Evolutionary conservation across 768 basidiomycete genomes (phyloP).

Genomic region (Pleurotus tuoliensis): DNA sequence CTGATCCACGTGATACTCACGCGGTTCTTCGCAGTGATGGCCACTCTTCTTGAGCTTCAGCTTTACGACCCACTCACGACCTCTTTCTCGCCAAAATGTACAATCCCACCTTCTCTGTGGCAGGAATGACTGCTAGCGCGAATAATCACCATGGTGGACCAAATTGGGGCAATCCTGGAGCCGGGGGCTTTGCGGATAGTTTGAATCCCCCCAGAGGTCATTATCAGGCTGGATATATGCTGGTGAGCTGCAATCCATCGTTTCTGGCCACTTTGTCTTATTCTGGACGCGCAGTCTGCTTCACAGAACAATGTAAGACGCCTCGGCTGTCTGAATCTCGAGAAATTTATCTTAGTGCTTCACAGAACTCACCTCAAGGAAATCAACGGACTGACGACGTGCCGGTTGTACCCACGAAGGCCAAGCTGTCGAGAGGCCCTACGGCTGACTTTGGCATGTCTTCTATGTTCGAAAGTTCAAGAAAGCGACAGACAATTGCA

Average conservation of each 20-base stretch:
- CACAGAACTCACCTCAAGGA: conserved; percentile 45
- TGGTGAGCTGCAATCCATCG: conserved; percentile 42
- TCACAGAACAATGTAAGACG: conserved; percentile 55
- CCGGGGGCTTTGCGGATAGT: conserved; percentile 53
- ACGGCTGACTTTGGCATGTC: conserved; percentile 77
- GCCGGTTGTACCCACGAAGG: conserved; percentile 75
- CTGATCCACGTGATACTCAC: too few relatives aligned
- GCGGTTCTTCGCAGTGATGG: too few relatives aligned
- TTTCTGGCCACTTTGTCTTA: neutral
- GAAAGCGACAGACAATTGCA: conserved; percentile 54
- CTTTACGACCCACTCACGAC: neutral
- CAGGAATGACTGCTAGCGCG: conserved; percentile 55
- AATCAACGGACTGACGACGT: conserved; percentile 68
- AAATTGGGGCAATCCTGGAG: conserved; percentile 50
- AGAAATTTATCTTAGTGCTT: neutral
- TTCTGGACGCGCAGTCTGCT: conserved; percentile 40
- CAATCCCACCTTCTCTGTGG: conserved; percentile 49
- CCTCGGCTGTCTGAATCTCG: neutral
- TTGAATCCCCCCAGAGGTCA: conserved; percentile 71
- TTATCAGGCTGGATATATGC: conserved; percentile 78
- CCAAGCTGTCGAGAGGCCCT: conserved; percentile 64
- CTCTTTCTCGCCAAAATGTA: conserved; percentile 27
- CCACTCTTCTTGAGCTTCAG: too few relatives aligned
- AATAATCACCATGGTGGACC: conserved; percentile 43
- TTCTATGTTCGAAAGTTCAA: conserved; percentile 78